phyloP scores from a whole-genome alignment of 768 basidiomycete species.

The Brasilioporus rufonigricans region DNA sequence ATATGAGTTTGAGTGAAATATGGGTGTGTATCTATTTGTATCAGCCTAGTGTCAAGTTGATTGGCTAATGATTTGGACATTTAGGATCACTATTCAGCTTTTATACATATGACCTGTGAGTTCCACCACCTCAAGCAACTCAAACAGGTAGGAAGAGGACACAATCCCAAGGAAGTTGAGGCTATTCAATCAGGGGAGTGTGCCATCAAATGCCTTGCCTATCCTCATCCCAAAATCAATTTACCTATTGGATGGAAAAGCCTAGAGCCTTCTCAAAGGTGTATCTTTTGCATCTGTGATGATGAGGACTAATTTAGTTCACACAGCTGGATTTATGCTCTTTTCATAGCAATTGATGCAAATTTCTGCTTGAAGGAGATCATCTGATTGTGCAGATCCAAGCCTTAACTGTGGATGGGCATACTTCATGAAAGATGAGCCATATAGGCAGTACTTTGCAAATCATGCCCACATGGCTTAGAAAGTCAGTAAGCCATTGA shows the following conservation, averaged over 20 bases:
- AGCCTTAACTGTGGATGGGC: background rate
- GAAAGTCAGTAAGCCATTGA: too few relatives aligned
- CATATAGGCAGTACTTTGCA: background rate
- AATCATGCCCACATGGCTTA: too few relatives aligned
- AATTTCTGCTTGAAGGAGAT: background rate
- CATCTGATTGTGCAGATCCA: background rate
- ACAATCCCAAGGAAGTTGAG: background rate
- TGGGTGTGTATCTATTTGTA: too few relatives aligned
- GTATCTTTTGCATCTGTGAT: too few relatives aligned
- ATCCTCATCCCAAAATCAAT: background rate
- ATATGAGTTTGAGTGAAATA: background rate
- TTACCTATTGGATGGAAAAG: background rate
- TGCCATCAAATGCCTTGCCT: background rate
- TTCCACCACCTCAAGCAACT: conserved; percentile 2
- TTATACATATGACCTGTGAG: background rate
- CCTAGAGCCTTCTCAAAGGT: background rate
- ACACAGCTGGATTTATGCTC: background rate
- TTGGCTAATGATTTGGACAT: too few relatives aligned
- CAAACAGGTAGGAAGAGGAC: background rate
- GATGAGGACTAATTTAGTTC: too few relatives aligned
- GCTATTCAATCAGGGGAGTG: background rate
- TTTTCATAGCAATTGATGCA: background rate
- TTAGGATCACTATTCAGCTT: background rate
- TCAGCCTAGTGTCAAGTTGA: too few relatives aligned
- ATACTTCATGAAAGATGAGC: background rate